These are phyloP conservation scores for Biancaea sappan DNA, from an alignment of 306 rosid species.

Conservation along the genomic window DNA sequence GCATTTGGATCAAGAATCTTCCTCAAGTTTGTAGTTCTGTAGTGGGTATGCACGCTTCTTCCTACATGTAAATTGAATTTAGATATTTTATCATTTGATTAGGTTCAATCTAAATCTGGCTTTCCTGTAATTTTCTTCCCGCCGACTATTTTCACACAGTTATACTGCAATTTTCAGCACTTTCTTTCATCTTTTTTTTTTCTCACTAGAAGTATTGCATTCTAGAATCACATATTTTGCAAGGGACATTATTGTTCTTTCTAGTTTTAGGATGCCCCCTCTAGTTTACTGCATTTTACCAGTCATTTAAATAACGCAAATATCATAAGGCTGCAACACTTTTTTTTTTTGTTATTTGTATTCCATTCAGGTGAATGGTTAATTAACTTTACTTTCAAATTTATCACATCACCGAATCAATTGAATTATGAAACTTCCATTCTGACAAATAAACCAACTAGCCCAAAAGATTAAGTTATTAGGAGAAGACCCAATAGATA, in stretches of 20 bases:
- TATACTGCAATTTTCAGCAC: neutral
- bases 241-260: neutral
- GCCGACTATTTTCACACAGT: neutral
- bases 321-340: neutral
- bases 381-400: neutral
- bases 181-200: neutral
- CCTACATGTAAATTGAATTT: slow-evolving; percentile 11
- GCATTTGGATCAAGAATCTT: slow-evolving; percentile 60
- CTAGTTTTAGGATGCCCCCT: neutral
- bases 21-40: slow-evolving; percentile 68
- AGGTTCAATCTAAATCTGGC: neutral
- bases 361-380: neutral
- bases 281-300: neutral
- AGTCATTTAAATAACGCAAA: neutral
- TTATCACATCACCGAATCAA: slow-evolving; percentile 10
- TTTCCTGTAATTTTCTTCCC: slow-evolving; percentile 4
- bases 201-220: neutral
- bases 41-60: slow-evolving; percentile 62
- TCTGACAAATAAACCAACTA: neutral
- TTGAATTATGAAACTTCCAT: slow-evolving; percentile 10
- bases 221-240: neutral
- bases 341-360: neutral
- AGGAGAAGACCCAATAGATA: neutral
- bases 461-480: neutral
- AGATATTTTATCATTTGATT: slow-evolving; percentile 7